A percentile compares a stretch with the other conserved stretches of the same genome.
Conservation (phyloP, 164 flowering plant genomes). For the Vitis cinerea region DNA sequence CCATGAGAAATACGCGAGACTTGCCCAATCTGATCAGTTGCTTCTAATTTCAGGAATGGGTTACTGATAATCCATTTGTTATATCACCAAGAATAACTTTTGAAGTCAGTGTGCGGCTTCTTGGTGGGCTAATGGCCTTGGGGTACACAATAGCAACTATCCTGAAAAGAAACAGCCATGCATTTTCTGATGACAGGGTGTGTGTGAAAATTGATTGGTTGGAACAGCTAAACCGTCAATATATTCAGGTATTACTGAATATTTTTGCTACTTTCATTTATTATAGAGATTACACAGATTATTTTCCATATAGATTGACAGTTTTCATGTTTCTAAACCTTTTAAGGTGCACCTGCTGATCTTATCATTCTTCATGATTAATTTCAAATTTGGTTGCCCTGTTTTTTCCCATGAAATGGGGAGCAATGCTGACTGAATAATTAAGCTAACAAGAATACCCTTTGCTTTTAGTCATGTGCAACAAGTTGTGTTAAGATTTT, state of each 20-base stretch:
- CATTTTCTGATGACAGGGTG: conserved; percentile 71
- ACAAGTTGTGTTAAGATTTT: neutral
- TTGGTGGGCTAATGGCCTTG: conserved; percentile 97
- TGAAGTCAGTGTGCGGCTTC: conserved; percentile 97
- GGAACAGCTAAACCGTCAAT: conserved; percentile 81
- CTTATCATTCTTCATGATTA: neutral
- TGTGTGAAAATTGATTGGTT: conserved; percentile 93
- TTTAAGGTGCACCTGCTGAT: neutral
- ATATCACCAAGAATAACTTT: conserved; percentile 97
- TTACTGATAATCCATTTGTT: conserved; percentile 84
- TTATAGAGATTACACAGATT: neutral
- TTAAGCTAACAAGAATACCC: neutral
- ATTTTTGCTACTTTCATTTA: neutral
- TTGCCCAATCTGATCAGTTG: neutral
- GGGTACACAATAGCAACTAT: conserved; percentile 98
- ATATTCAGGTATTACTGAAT: conserved; percentile 68
- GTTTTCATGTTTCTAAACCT: neutral
- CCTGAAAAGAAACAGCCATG: conserved; percentile 90
- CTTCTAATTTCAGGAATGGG: conserved; percentile 83
- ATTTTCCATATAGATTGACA: neutral
- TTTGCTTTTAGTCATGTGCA: neutral
- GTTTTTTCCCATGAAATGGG: neutral
- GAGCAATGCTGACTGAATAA: neutral
- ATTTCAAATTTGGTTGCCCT: neutral
- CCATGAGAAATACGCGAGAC: too few relatives aligned